Evolutionary conservation across 305 asterid species (phyloP).

Genomic region (Fraxinus greggii): DNA sequence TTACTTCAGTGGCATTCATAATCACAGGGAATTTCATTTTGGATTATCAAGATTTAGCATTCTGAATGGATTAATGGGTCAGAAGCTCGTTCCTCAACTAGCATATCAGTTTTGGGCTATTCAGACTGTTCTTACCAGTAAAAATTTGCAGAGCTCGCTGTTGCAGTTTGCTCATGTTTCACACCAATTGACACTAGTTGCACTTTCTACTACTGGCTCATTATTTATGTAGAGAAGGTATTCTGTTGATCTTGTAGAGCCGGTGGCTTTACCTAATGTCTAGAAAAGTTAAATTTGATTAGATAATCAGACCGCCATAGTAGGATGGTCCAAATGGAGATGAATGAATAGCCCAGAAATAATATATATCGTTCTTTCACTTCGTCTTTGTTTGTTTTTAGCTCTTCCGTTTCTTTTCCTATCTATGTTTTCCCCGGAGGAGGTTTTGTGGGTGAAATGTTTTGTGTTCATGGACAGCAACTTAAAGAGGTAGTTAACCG

Average conservation of each 20-base stretch:
- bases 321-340: constrained; percentile 11
- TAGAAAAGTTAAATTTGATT: constrained; percentile 8
- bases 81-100: constrained; percentile 22
- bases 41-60: constrained; percentile 21
- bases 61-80: not conserved
- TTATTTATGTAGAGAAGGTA: constrained; percentile 20
- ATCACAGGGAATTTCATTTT: constrained; percentile 31
- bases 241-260: constrained; percentile 12
- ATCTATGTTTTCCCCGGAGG: not conserved
- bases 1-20: constrained; percentile 34
- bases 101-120: constrained; percentile 38
- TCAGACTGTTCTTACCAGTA: constrained; percentile 32
- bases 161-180: constrained; percentile 5
- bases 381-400: not conserved
- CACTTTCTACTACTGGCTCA: constrained; percentile 18
- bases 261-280: constrained; percentile 8
- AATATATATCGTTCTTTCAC: not conserved
- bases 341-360: not conserved
- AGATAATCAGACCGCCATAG: constrained; percentile 5
- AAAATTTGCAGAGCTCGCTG: constrained; percentile 20
- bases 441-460: not conserved
- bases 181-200: constrained; percentile 13
- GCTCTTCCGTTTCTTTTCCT: not conserved
- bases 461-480: not conserved
- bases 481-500: not conserved